Percentiles rank a stretch among this genome's conserved stretches.
Evolutionary conservation across 768 basidiomycete species (phyloP).

Genomic region (Boletus eberwhitei): DNA sequence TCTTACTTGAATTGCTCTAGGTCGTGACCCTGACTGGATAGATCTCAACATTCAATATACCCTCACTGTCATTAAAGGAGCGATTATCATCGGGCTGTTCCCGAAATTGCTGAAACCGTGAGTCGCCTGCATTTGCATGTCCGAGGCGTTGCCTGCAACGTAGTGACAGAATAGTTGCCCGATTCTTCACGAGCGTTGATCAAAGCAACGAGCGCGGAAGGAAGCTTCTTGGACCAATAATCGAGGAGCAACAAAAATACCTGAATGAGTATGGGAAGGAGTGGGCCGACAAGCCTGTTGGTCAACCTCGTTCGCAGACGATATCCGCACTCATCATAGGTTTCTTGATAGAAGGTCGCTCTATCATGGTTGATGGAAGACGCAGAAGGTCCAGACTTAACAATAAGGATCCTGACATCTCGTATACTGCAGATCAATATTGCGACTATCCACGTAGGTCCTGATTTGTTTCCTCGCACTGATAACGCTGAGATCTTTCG

Average conservation of each 20-base stretch:
- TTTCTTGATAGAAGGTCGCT: constrained; percentile 25
- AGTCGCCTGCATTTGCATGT: background rate
- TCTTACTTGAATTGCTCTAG: no score
- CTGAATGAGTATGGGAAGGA: constrained; percentile 21
- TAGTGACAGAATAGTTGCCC: background rate
- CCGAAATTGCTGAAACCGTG: constrained; percentile 18
- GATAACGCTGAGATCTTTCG: background rate
- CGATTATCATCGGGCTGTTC: constrained; percentile 22
- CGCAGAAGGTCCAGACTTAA: constrained; percentile 11
- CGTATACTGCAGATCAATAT: background rate
- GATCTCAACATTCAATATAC: no score
- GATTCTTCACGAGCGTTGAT: constrained; percentile 5
- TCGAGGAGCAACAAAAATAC: constrained; percentile 25
- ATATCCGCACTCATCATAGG: background rate
- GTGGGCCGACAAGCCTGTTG: constrained; percentile 33
- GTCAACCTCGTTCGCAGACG: background rate
- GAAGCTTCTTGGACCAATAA: constrained; percentile 26
- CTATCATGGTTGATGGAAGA: constrained; percentile 32
- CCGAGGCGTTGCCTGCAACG: background rate
- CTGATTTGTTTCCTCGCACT: background rate
- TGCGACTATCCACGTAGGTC: background rate
- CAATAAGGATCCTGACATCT: constrained; percentile 17
- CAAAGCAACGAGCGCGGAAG: constrained; percentile 2
- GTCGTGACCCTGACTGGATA: no score
- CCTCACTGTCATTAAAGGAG: constrained; percentile 22